Base-by-base conservation (phyloP, 192 early-diverging fungal species). In the Coemansia sp. region DNA sequence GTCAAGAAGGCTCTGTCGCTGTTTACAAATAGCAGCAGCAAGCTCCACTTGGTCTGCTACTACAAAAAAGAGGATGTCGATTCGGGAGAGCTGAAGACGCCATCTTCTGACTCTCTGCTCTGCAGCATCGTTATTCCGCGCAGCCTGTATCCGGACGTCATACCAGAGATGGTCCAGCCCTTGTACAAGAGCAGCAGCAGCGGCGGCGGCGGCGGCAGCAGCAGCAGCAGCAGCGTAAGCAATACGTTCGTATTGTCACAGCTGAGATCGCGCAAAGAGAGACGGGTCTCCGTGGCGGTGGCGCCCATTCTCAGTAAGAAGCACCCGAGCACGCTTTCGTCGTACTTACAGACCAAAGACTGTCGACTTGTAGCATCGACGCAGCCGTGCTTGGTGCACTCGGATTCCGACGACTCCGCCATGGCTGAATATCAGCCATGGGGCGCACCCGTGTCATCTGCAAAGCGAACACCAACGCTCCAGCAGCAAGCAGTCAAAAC, bases 11-110 rank as follows among this genome's bases (percentile, higher is more conserved):
- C 90, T 2, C 88, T 95, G 55, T 89, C 89, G 26, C 89, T 95
- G 51, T 87, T 87, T 26, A 93, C 93, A 3, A 84, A 86, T 7
- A 74, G 85, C 45, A 86, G 86, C 60, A 86, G 88, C 80, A 93
- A 92, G 75, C 80, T 94, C 33, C 92, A 94, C 70, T 74, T 95
- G 16, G 90, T 94, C 65, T 91, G 88, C 53, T 95, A 95, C 82
- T 95, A 91, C 72, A 78, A 86, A 30, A 89, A 88, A 57, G 75
- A 82, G 37, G 93, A 94, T 66, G 75, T 90, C 5, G 72, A 84
- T 25, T 64, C 64, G 6, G 84, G 84, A 7, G 64, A 74, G 45
- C 76, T 94, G 56, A 63, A 70, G 23, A 79, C 85, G 2, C 94
- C 94, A 10, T 79, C 84, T 6, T 63, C 66, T 4, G 86, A 93